Percentiles rank a stretch among this genome's conserved stretches.
These are phyloP conservation scores for Conticribra guillardii DNA, from an alignment of 108 stramenopile genomes.

Conservation along the genomic window DNA sequence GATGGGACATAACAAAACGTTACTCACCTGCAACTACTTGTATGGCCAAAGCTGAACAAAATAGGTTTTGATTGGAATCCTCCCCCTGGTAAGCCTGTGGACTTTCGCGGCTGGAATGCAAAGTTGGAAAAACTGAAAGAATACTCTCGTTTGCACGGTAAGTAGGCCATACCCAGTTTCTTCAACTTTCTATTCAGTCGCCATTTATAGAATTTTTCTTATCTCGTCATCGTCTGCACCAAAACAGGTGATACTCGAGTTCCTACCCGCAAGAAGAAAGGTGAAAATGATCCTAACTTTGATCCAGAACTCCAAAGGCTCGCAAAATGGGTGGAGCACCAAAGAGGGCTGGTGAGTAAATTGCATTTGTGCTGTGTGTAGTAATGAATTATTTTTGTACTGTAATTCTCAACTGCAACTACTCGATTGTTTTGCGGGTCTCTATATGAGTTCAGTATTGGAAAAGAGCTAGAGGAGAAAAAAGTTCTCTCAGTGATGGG, in stretches of 20 bases:
- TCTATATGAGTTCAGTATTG: too few relatives aligned
- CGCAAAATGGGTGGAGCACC: conserved; percentile 30
- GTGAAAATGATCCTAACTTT: neutral
- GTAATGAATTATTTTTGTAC: too few relatives aligned
- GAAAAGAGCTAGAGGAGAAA: conserved; percentile 23
- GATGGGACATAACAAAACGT: too few relatives aligned
- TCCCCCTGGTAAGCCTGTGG: conserved; percentile 7
- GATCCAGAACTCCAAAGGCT: conserved; percentile 12
- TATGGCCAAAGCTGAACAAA: conserved; percentile 11
- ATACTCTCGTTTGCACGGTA: too few relatives aligned
- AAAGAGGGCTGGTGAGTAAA: too few relatives aligned
- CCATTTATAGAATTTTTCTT: neutral
- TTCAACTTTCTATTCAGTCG: neutral
- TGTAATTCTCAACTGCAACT: too few relatives aligned
- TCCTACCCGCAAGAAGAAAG: conserved; percentile 2
- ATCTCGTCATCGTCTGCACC: too few relatives aligned
- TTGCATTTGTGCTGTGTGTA: too few relatives aligned
- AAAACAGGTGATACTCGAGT: conserved; percentile 22
- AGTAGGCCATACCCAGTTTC: too few relatives aligned
- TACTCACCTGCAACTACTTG: too few relatives aligned
- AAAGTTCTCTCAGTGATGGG: conserved; percentile 20
- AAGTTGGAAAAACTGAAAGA: conserved; percentile 25
- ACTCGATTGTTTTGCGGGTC: too few relatives aligned
- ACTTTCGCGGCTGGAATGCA: conserved; percentile 23
- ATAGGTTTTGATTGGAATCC: conserved; percentile 18